These are phyloP conservation scores for Fusarium albosuccineum DNA, from an alignment of 2,329 filamentous ascomycete species.

Conservation along the genomic window DNA sequence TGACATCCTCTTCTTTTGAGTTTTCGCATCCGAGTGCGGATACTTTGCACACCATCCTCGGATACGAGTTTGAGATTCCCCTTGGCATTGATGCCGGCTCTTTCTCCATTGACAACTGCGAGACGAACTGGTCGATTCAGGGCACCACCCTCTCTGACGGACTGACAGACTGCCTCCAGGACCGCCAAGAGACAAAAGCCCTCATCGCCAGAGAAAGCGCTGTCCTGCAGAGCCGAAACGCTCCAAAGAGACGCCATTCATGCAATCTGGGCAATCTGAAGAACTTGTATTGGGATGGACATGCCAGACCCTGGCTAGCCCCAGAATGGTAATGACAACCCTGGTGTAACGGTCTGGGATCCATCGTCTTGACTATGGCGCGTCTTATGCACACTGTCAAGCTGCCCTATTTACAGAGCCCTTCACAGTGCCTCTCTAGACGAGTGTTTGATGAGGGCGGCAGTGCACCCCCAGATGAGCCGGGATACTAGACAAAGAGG, in stretches of 20 bases:
- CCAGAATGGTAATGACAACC: slow-evolving; percentile 15
- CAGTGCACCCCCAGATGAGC: slow-evolving; percentile 1
- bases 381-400: slow-evolving; percentile 6
- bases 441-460: slow-evolving; percentile 4
- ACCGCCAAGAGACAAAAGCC: background rate
- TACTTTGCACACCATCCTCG: background rate
- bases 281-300: slow-evolving; percentile 38
- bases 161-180: too few species aligned
- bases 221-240: slow-evolving; percentile 30
- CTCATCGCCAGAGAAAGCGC: slow-evolving; percentile 3
- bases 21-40: background rate
- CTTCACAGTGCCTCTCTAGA: slow-evolving; percentile 1
- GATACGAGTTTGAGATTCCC: background rate
- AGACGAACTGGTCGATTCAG: slow-evolving; percentile 17
- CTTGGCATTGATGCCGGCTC: slow-evolving; percentile 2
- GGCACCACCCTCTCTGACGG: slow-evolving; percentile 2
- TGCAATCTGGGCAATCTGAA: slow-evolving; percentile 23
- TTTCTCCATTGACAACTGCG: slow-evolving; percentile 15
- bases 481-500: slow-evolving; percentile 1
- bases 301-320: slow-evolving; percentile 28
- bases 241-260: slow-evolving; percentile 34
- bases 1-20: background rate
- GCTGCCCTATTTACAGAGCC: background rate
- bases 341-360: slow-evolving; percentile 19
- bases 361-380: slow-evolving; percentile 9